phyloP scores from a whole-genome alignment of 257 asterid species.

The Striga asiatica region DNA sequence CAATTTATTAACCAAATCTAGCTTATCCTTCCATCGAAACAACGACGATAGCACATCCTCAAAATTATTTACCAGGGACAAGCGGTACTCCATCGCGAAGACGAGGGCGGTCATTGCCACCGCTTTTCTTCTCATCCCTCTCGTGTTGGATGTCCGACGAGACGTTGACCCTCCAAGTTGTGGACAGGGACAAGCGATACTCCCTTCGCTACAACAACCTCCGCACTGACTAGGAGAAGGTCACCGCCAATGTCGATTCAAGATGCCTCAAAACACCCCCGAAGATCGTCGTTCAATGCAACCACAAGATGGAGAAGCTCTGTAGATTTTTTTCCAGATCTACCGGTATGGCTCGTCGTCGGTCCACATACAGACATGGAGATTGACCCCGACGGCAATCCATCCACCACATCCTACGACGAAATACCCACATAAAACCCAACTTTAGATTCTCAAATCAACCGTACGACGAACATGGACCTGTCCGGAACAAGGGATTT shows the following conservation, averaged over 20 bases:
- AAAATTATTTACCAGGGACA: no score
- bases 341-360: slow-evolving; percentile 51
- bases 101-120: slow-evolving; percentile 21
- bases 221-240: slow-evolving; percentile 73
- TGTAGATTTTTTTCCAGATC: slow-evolving; percentile 55
- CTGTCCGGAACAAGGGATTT: slow-evolving; percentile 16
- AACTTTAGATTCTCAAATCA: slow-evolving; percentile 25
- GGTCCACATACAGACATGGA: slow-evolving; percentile 82
- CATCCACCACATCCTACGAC: slow-evolving; percentile 23
- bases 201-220: slow-evolving; percentile 71
- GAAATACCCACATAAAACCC: slow-evolving; percentile 17
- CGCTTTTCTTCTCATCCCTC: slow-evolving; percentile 68
- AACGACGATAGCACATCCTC: no score
- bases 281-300: slow-evolving; percentile 70
- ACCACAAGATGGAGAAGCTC: slow-evolving; percentile 87
- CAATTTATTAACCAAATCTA: no score
- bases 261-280: slow-evolving; percentile 28
- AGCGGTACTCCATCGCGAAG: no score
- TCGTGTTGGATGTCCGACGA: slow-evolving; percentile 85
- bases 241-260: slow-evolving; percentile 54
- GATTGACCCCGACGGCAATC: slow-evolving; percentile 34
- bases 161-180: slow-evolving; percentile 55
- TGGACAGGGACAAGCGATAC: slow-evolving; percentile 69
- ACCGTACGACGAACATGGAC: slow-evolving; percentile 19
- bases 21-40: no score